Evolutionary conservation across 202 grass and related monocot species (phyloP).

Genomic region (Elaeis oleifera): DNA sequence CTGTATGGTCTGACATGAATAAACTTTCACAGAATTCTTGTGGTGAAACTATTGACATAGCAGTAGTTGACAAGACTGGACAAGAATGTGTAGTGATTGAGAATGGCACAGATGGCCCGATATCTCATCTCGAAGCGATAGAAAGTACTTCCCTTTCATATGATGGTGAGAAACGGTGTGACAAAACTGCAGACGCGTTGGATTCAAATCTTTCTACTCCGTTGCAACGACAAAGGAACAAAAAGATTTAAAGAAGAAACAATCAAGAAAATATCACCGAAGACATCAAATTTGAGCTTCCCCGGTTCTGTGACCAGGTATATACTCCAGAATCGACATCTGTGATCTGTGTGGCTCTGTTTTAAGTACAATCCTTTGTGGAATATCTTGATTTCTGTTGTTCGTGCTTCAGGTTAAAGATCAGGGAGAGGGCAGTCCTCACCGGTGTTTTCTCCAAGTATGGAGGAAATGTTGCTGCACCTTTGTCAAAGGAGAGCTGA

Average conservation of each 20-base stretch:
- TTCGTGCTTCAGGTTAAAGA: slow-evolving; percentile 38
- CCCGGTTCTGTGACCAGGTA: slow-evolving; percentile 37
- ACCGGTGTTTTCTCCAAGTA: slow-evolving; percentile 42
- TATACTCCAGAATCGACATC: not conserved
- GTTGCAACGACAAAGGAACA: not conserved
- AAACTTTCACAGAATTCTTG: no score
- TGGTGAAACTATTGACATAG: slow-evolving; percentile 13
- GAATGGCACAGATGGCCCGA: slow-evolving; percentile 7
- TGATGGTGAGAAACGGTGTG: slow-evolving; percentile 10
- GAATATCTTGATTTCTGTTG: not conserved
- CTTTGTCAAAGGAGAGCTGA: not conserved
- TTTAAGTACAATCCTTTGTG: not conserved
- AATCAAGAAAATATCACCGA: slow-evolving; percentile 17
- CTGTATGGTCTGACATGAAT: no score
- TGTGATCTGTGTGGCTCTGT: not conserved
- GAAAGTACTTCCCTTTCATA: not conserved
- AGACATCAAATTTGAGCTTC: slow-evolving; percentile 21
- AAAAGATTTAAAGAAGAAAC: slow-evolving; percentile 25
- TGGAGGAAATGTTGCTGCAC: slow-evolving; percentile 1
- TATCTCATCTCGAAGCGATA: slow-evolving; percentile 5
- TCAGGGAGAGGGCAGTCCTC: slow-evolving; percentile 34
- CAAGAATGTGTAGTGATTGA: slow-evolving; percentile 16
- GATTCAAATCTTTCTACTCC: slow-evolving; percentile 12
- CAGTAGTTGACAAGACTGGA: slow-evolving; percentile 15
- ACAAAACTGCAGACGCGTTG: slow-evolving; percentile 1